These are phyloP conservation scores for Sistotremastrum suecicum DNA, from an alignment of 768 basidiomycete species.

Conservation along the genomic window DNA sequence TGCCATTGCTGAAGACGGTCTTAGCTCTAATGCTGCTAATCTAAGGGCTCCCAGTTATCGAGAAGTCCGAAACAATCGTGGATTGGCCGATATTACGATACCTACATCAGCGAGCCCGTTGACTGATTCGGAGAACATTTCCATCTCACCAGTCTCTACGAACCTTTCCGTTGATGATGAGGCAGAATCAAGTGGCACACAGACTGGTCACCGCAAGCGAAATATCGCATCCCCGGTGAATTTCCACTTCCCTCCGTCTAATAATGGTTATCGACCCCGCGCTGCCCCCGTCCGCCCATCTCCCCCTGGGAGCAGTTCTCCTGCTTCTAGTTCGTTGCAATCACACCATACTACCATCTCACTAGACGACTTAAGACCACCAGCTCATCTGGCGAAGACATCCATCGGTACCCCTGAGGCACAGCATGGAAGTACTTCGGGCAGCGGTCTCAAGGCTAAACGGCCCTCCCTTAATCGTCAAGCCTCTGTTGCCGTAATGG, in stretches of 20 bases:
- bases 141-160: slow-evolving; percentile 9
- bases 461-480: slow-evolving; percentile 32
- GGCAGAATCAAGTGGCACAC: slow-evolving; percentile 5
- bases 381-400: slow-evolving; percentile 21
- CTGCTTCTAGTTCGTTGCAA: slow-evolving; percentile 18
- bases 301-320: slow-evolving; percentile 11
- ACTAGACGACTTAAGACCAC: slow-evolving; percentile 13
- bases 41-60: slow-evolving; percentile 10
- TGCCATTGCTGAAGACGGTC: too few species aligned
- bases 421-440: slow-evolving; percentile 5
- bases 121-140: slow-evolving; percentile 9
- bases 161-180: slow-evolving; percentile 7
- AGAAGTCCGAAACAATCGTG: slow-evolving; percentile 17
- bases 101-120: slow-evolving; percentile 14
- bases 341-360: slow-evolving; percentile 3
- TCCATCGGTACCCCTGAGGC: slow-evolving; percentile 10
- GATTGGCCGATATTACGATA: slow-evolving; percentile 26
- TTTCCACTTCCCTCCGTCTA: slow-evolving; percentile 23
- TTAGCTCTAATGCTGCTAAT: too few species aligned
- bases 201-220: slow-evolving; percentile 9
- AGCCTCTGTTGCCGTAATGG: slow-evolving; percentile 42
- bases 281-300: slow-evolving; percentile 7
- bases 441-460: slow-evolving; percentile 11
- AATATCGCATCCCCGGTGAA: slow-evolving; percentile 15
- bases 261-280: not conserved